Evolutionary conservation across 2,329 filamentous ascomycete species (phyloP), one percentile per base, ranked within the genome.

Genomic region (Calonectria pteridis): DNA sequence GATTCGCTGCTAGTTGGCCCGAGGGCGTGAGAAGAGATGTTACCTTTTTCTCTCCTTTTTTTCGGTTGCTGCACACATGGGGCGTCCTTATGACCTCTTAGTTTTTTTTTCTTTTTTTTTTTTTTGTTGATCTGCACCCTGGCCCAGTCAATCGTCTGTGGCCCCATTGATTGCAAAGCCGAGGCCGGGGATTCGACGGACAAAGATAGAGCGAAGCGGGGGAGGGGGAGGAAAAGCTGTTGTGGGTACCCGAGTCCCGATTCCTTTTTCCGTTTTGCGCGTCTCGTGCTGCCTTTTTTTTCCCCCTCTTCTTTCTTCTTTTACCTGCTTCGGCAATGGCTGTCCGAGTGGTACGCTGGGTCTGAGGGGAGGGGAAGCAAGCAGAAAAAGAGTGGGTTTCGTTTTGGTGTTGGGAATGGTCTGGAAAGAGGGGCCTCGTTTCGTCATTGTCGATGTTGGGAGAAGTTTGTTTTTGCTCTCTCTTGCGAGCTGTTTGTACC

Each of bases 81-180:
- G 43, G 43, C n/a, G 53, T 40, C 51, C 58, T 29, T 13, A 69
- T 65, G 63, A 73, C 64, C 53, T 67, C 35, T 46, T 9, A 23
- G 20, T 23, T 46, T 10, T 46, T n/a, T 18, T 40, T 40, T 18
- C 4, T 40, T 40, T 35, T 35, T 35, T 35, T 10, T 35, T 35
- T 11, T 35, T 35, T 35, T 35, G 7, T 16, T 37, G 40, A 43
- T 43, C 40, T 43, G 40, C 49, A 28, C 49, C 49, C 26, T 26
- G 6, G 28, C 28, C 18, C 35, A 26, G n/a, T 3, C 55, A n/a
- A n/a, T n/a, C 63, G 2, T 71, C 43, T 72, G 40, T 37, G 62
- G 55, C 31, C 13, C 33, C 69, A 35, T 65, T 72, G 72, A 80
- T 80, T 80, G 77, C 76, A 79, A 80, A 80, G 75, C 69, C 71